Conservation (phyloP, 2,329 filamentous ascomycete genomes). For the Penicillium verrucosum region DNA sequence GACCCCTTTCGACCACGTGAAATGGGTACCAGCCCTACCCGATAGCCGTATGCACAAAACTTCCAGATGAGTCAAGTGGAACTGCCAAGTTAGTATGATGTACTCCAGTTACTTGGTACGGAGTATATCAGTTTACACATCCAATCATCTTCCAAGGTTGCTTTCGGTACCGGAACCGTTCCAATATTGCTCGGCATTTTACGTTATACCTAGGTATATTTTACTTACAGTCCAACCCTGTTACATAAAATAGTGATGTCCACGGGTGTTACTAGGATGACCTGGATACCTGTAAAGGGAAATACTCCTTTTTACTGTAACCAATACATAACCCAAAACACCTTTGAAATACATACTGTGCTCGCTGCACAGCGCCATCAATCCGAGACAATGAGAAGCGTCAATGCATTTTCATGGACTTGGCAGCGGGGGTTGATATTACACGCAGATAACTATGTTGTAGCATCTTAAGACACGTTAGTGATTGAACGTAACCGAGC, state of each 20-base stretch:
- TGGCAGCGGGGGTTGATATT: not conserved
- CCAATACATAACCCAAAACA: not conserved
- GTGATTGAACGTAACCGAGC: not conserved
- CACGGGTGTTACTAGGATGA: too few species aligned
- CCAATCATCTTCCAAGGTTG: not conserved
- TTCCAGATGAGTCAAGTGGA: not conserved
- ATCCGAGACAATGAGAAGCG: not conserved
- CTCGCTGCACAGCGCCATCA: not conserved
- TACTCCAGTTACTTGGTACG: not conserved
- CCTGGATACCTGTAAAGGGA: too few species aligned
- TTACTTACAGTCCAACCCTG: too few species aligned
- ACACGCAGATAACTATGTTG: not conserved
- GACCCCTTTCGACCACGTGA: not conserved
- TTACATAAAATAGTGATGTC: too few species aligned
- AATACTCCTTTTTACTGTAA: not conserved
- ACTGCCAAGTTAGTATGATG: not conserved
- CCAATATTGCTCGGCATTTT: not conserved
- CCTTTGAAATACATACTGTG: not conserved
- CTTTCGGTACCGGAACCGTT: not conserved
- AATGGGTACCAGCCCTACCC: conserved; percentile 16
- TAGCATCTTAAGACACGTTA: not conserved
- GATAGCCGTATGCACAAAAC: conserved; percentile 3
- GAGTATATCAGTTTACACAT: not conserved
- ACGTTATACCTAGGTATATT: not conserved
- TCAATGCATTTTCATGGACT: not conserved